Evolutionary conservation across 768 basidiomycete species (phyloP).

Genomic region (Xanthoconium stramineum): DNA sequence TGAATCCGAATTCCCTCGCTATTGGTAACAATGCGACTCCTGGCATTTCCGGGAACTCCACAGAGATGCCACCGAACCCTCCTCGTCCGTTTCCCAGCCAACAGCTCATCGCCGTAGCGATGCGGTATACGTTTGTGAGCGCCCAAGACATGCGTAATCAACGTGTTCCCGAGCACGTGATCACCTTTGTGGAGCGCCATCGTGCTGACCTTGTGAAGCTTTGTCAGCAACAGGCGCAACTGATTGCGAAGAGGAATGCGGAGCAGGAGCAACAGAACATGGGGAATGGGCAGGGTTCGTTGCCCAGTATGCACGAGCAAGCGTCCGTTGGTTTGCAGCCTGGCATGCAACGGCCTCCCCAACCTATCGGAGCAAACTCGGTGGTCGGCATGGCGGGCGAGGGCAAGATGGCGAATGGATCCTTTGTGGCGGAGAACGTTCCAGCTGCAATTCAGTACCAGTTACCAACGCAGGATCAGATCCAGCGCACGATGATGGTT

Average conservation of each 20-base stretch:
- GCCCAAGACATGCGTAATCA: constrained; percentile 51
- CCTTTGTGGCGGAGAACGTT: constrained; percentile 6
- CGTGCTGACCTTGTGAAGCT: constrained; percentile 34
- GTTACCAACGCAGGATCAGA: constrained; percentile 32
- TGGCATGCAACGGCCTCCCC: constrained; percentile 18
- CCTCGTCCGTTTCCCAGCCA: constrained; percentile 17
- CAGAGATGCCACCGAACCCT: constrained; percentile 19
- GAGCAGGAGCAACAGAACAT: constrained; percentile 25
- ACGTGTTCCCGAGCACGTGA: constrained; percentile 47
- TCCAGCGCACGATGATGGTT: constrained; percentile 27
- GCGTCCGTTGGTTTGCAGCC: constrained; percentile 8
- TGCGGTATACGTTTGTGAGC: constrained; percentile 45
- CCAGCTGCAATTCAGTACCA: constrained; percentile 5
- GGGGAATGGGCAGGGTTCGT: constrained; percentile 15
- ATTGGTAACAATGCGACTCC: constrained; percentile 10
- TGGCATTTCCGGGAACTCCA: constrained; percentile 13
- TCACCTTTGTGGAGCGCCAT: constrained; percentile 55
- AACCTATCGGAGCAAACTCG: constrained; percentile 6
- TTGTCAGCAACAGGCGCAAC: constrained; percentile 27
- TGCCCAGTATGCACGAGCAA: constrained; percentile 23
- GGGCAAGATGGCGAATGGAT: constrained; percentile 14
- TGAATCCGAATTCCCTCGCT: constrained; percentile 10
- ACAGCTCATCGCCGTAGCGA: constrained; percentile 41
- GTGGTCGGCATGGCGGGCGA: constrained; percentile 16
- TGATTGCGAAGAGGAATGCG: constrained; percentile 17